Base-by-base conservation (phyloP, 345 rosid species). In the Dipteronia dyeriana region DNA sequence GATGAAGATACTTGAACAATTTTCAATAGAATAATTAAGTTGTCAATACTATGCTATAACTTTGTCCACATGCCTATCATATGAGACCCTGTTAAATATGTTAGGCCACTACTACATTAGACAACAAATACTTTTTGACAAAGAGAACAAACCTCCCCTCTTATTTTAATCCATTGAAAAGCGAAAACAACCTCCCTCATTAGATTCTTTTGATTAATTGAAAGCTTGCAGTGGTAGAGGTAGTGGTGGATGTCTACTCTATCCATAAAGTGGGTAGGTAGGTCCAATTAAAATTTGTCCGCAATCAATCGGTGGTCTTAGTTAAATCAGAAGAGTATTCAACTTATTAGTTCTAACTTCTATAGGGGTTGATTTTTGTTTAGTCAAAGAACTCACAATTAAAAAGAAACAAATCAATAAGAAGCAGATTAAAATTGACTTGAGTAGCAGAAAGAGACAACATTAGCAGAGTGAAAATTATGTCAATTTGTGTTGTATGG, bases 111-210 rank as follows among this genome's bases (percentile, higher is more conserved):
- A 75, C 68, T 69, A 75, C 64, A 56, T 39, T 57, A 80, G 43
- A 60, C 71, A 14, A 26, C 9, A 74, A 67, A 29, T 43, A 73
- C 70, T 76, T 82, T 80, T 79, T 79, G 75, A 79, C 76, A 22
- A 79, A 79, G 66, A 17, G 1, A 9, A 14, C 19, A 51, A 7
- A 41, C 9, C 38, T 34, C 39, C 60, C 14, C 31, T 53, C 45
- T 75, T 31, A 71, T 51, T 76, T 34, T 31, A 49, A 45, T 43
- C 14, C 69, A 77, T 56, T 66, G 38, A 20, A 69, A 68, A 20
- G 62, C 60, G 17, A 25, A 11, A 72, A 11, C n/a, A 72, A 39
- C 65, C 74, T 43, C 29, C 29, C 83, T 17, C 38, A 57, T 23
- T 49, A 59, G 16, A n/a, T 39, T 39, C 25, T 49, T 49, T 74